phyloP scores from a whole-genome alignment of 208 protist species.

The Porcisia deanei region DNA sequence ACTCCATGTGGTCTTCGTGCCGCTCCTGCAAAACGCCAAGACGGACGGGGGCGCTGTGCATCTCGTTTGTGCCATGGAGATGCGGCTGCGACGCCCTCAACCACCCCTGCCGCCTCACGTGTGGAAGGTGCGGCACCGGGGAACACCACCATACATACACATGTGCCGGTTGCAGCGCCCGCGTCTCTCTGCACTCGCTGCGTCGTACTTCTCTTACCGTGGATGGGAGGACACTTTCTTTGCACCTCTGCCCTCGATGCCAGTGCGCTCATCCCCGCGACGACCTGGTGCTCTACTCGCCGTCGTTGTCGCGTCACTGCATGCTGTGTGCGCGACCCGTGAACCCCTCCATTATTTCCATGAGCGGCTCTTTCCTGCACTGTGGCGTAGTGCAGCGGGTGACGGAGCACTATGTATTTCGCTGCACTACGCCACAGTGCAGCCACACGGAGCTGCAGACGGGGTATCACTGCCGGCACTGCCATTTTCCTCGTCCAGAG shows the following conservation, averaged over 20 bases:
- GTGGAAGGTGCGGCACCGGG: conserved; percentile 36
- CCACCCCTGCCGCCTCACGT: conserved; percentile 56
- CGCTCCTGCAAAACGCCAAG: conserved; percentile 45
- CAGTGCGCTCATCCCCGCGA: conserved; percentile 66
- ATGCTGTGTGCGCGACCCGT: conserved; percentile 55
- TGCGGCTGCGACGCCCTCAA: conserved; percentile 68
- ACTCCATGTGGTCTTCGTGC: conserved; percentile 71
- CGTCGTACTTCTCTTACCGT: conserved; percentile 8
- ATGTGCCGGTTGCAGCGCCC: conserved; percentile 42
- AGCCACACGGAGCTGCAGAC: conserved; percentile 32
- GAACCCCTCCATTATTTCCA: conserved; percentile 5
- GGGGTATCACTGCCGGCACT: conserved; percentile 67
- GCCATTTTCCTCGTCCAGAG: conserved; percentile 48
- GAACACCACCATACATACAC: conserved; percentile 40
- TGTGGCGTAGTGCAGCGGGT: conserved; percentile 50
- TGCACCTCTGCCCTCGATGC: conserved; percentile 63
- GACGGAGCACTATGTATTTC: conserved; percentile 72
- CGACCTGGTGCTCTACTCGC: conserved; percentile 45
- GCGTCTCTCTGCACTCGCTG: conserved; percentile 10
- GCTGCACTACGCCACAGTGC: conserved; percentile 37
- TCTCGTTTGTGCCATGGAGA: conserved; percentile 59
- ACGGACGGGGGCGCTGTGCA: conserved; percentile 32
- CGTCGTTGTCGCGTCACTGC: conserved; percentile 61
- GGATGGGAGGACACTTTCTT: conserved; percentile 18
- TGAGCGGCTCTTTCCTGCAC: conserved; percentile 33